Evolutionary conservation across 2,329 filamentous ascomycete species (phyloP), one percentile per base, ranked within the genome.

Genomic region (Incumbomyces lentus): DNA sequence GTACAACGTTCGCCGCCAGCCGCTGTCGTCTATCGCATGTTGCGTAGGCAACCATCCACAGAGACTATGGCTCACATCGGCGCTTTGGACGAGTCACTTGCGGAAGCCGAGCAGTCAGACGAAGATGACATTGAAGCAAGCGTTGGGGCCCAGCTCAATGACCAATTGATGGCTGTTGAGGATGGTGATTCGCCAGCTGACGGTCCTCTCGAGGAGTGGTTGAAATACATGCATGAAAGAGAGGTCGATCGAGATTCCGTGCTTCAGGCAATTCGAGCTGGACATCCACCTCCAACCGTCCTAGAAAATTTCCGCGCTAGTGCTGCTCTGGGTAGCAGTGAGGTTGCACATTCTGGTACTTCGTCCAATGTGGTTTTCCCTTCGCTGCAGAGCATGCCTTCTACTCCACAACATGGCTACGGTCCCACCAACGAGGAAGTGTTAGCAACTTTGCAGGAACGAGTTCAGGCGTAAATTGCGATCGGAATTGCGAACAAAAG

Each of bases 101-200:
- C 58, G 29, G 49, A 58, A 7, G 60, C 61, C 13, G 59, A 62
- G 8, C 65, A 66, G 19, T 68, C 69, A 29, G 65, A 68, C 16
- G 64, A 60, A 12, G 69, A 67, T 43, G 67, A 69, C 26, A 68
- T 69, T 44, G 62, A 71, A 50, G 66, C 70, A 54, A 73, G 71
- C 55, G 70, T 73, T 41, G 74, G 74, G 7, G 66, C 74, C 51
- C 68, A 64, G 42, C 56, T 71, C 50, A 76, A 76, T 54, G 66
- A 73, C 48, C 70, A 71, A 31, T 65, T 76, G 12, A 61, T 75
- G 32, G 70, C 69, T 41, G 72, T 71, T 18, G 72, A 70, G 10
- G 72, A 70, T n/a, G 70, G 73, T 33, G 67, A 36, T n/a, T 36
- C 33, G 14, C 31, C 41, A 5, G 19, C 11, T 6, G 31, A 44